Conservation (phyloP, 2,329 filamentous ascomycete species). For the Aspergillus melleus region DNA sequence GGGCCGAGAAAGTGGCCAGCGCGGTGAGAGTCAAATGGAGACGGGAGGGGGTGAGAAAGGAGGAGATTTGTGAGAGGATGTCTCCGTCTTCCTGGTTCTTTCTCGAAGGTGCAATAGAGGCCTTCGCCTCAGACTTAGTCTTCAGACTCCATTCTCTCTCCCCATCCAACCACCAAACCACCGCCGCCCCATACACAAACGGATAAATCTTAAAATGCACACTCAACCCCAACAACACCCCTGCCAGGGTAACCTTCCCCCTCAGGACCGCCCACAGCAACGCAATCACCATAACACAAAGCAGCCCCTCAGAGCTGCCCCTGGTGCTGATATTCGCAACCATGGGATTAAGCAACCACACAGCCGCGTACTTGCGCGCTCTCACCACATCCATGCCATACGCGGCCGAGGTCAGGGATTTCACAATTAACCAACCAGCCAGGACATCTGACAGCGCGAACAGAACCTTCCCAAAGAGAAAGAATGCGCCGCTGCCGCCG, state of each 20-base stretch:
- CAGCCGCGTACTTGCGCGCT: conserved; percentile 74
- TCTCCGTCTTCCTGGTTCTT: neutral
- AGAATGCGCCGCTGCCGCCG: conserved; percentile 34
- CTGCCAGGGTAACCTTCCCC: conserved; percentile 64
- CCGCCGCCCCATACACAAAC: conserved; percentile 80
- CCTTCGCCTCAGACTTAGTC: neutral
- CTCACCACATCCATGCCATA: conserved; percentile 51
- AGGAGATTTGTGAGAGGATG: conserved; percentile 19
- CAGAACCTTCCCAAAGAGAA: conserved; percentile 82
- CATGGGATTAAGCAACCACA: conserved; percentile 98
- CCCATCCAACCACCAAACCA: conserved; percentile 44
- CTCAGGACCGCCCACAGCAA: conserved; percentile 79
- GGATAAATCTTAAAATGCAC: conserved; percentile 99
- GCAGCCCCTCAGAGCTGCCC: conserved; percentile 86
- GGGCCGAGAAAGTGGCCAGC: conserved; percentile 67
- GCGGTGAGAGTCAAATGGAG: conserved; percentile 55
- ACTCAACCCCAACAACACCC: conserved; percentile 72
- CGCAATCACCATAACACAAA: conserved; percentile 80
- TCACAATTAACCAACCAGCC: conserved; percentile 75
- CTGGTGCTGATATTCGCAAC: conserved; percentile 94
- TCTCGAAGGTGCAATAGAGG: neutral
- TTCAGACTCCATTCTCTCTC: conserved; percentile 19
- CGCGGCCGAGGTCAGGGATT: conserved; percentile 48
- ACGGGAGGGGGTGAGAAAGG: conserved; percentile 42
- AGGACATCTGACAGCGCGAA: conserved; percentile 83